Conservation (phyloP, 2,329 filamentous ascomycete species). For the Colletotrichum cuscutae region DNA sequence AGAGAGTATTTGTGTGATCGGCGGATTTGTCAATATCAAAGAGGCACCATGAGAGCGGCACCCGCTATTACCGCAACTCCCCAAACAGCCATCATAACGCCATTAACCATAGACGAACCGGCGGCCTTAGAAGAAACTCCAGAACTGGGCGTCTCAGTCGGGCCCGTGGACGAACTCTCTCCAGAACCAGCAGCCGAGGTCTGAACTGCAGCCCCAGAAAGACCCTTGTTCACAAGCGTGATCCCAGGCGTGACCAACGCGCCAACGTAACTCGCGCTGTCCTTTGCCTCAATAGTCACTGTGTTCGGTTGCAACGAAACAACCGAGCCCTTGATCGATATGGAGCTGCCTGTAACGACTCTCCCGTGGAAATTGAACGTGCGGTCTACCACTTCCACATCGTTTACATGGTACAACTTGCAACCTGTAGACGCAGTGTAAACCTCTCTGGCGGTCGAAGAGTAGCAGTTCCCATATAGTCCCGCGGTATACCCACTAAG, state of each 20-base stretch:
- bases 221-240: background rate
- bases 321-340: background rate
- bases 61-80: background rate
- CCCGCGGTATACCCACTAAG: too few relatives aligned
- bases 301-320: background rate
- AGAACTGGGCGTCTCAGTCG: background rate
- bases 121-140: background rate
- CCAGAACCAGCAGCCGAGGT: background rate
- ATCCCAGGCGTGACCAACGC: background rate
- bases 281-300: background rate
- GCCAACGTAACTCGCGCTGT: background rate
- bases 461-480: too few relatives aligned
- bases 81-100: background rate
- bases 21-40: background rate
- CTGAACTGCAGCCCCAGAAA: background rate
- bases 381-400: background rate
- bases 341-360: background rate
- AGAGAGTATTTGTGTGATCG: background rate
- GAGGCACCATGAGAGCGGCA: background rate
- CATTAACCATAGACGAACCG: background rate
- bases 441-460: too few relatives aligned
- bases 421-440: too few relatives aligned
- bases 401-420: too few relatives aligned
- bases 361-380: constrained; percentile 2
- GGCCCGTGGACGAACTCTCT: background rate